phyloP scores from a whole-genome alignment of 1,139 yeast genomes.

The Pneumocystis murina region DNA sequence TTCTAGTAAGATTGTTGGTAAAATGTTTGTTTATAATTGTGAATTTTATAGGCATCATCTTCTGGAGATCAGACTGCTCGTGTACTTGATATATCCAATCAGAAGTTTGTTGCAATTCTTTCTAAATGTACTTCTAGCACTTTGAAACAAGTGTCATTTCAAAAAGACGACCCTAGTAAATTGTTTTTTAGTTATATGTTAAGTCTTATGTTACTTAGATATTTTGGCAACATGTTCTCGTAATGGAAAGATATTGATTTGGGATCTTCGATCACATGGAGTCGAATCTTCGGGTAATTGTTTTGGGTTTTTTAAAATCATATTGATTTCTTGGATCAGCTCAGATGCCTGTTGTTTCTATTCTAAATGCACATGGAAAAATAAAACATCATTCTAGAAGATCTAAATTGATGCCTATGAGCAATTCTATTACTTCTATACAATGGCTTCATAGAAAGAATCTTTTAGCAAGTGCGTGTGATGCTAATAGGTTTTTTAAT shows the following conservation, averaged over 20 bases:
- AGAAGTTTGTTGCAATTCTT: not conserved
- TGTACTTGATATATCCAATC: not conserved
- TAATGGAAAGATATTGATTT: not conserved
- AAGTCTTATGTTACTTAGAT: not conserved
- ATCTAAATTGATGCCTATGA: not conserved
- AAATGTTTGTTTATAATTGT: not conserved
- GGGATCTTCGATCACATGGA: not conserved
- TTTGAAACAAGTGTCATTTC: not conserved
- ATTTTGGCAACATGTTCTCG: slow-evolving; percentile 1
- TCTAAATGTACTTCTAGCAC: not conserved
- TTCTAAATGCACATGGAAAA: not conserved
- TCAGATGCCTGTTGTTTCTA: not conserved
- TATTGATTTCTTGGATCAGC: not conserved
- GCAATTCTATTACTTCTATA: not conserved
- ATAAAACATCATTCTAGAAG: not conserved
- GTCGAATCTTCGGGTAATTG: not conserved
- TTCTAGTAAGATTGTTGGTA: not conserved
- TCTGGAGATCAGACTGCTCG: slow-evolving; percentile 1
- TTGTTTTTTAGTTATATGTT: not conserved
- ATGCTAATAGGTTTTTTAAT: not conserved
- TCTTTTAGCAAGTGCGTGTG: not conserved
- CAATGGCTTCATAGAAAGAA: not conserved
- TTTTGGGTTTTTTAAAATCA: not conserved
- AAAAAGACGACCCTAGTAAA: not conserved
- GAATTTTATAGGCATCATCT: not conserved